A percentile compares a stretch with the other conserved stretches of the same genome.
Conservation (phyloP, 257 asterid genomes). For the Solanum arcanum region DNA sequence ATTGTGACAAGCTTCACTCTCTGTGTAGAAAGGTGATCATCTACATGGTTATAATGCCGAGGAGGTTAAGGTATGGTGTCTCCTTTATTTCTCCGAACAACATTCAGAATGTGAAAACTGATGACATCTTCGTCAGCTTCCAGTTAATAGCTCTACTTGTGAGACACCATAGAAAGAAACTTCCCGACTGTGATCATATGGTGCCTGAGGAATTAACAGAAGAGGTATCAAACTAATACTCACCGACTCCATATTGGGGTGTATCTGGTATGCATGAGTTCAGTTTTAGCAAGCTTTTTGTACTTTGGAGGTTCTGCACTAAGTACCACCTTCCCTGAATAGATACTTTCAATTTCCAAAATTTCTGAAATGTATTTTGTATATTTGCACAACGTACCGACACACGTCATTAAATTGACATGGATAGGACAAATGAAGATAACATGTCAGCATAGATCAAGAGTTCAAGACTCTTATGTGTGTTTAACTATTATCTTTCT, state of each 20-base stretch:
- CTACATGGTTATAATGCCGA: slow-evolving; percentile 47
- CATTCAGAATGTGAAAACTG: not conserved
- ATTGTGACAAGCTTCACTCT: slow-evolving; percentile 7
- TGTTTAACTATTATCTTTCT: not conserved
- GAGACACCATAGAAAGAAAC: slow-evolving; percentile 62
- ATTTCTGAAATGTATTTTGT: no score
- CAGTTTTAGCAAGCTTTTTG: no score
- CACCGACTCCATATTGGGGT: not conserved
- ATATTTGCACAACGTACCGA: no score
- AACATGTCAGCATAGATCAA: no score
- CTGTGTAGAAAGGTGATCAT: slow-evolving; percentile 51
- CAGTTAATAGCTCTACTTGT: slow-evolving; percentile 71
- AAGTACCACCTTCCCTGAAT: no score
- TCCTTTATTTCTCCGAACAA: not conserved
- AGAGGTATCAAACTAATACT: slow-evolving; percentile 22
- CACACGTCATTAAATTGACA: no score
- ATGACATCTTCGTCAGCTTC: slow-evolving; percentile 15
- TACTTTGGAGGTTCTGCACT: no score
- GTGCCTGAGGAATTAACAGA: slow-evolving; percentile 30
- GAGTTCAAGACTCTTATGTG: no score
- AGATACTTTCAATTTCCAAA: no score
- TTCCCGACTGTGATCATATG: slow-evolving; percentile 28
- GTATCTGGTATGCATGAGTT: no score
- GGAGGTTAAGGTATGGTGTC: slow-evolving; percentile 49
- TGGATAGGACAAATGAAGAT: no score